Base-by-base conservation (phyloP, 2,329 filamentous ascomycete genomes). In the Cryphonectria radicalis region DNA sequence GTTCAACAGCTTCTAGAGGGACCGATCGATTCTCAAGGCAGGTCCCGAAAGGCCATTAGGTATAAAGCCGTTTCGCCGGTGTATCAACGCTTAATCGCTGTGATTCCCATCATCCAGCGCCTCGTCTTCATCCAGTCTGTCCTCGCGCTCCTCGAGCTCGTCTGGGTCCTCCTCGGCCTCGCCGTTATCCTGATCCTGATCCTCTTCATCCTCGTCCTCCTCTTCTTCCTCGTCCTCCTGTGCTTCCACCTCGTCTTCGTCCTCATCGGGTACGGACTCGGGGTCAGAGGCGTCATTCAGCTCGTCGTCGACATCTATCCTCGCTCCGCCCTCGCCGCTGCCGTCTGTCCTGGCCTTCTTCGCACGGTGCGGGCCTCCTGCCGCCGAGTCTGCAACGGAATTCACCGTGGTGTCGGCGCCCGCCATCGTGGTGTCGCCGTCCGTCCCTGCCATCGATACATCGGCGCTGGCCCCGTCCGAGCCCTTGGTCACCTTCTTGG, bases 81-180 rank as follows among this genome's bases (percentile, higher is more conserved):
- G 37, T 13, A 40, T 19, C 25, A 35, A 28, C 55, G 69, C 35
- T 74, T 77, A 89, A 70, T 89, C 88, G 75, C 88, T 90, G 73
- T 90, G 89, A 67, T 88, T 85, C 14, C 87, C 88, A 76, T 85
- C 82, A 74, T 90, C 89, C 71, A 91, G 79, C 17, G 89, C 90
- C 74, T 92, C 90, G 70, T 91, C 89, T 13, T 83, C 87, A 1
- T 84, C 83, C 4, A 84, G 84, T 74, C 82, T 83, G 5, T 81
- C 76, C 65, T 83, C 81, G 37, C 82, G 82, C 25, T 82, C 81
- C 68, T 84, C 77, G 46, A 84, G 84, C 63, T 87, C 86, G 42
- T 87, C 87, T 13, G 83, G 81, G 5, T 84, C 84, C 66, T 88
- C 86, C 57, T 88, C 86, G 62, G 87, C 86, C 55, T 85, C 85